Evolutionary conservation across 768 basidiomycete species (phyloP).

Genomic region (Termitomyces titanicus): DNA sequence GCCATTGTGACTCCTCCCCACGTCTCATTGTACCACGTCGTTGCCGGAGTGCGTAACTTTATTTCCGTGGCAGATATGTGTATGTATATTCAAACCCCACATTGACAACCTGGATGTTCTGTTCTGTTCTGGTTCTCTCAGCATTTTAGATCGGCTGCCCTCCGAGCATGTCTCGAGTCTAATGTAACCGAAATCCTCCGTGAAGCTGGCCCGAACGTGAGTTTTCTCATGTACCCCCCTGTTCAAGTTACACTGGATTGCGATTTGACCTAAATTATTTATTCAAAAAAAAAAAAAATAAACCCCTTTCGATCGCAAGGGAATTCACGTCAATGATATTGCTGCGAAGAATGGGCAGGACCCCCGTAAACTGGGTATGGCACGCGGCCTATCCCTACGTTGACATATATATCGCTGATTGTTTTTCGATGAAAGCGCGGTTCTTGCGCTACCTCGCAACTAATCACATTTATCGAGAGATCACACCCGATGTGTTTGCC

Average conservation of each 20-base stretch:
- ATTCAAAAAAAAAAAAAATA: too few species aligned
- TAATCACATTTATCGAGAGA: slow-evolving; percentile 19
- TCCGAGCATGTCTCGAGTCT: slow-evolving; percentile 25
- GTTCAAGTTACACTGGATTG: too few species aligned
- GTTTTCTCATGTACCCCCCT: too few species aligned
- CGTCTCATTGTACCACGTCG: slow-evolving; percentile 2
- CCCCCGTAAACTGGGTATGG: slow-evolving; percentile 27
- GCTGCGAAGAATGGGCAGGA: slow-evolving; percentile 21
- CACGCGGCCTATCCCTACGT: too few species aligned
- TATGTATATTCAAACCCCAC: too few species aligned
- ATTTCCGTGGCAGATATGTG: too few species aligned
- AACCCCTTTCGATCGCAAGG: too few species aligned
- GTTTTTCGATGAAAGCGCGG: too few species aligned
- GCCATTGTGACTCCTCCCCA: slow-evolving; percentile 9
- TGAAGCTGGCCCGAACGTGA: slow-evolving; percentile 23
- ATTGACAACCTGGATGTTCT: too few species aligned
- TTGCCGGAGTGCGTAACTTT: slow-evolving; percentile 8
- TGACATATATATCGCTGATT: too few species aligned
- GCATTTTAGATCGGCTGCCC: slow-evolving; percentile 15
- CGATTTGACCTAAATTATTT: too few species aligned
- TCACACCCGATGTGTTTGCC: slow-evolving; percentile 26
- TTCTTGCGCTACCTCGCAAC: slow-evolving; percentile 6
- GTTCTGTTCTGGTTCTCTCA: too few species aligned
- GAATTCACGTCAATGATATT: slow-evolving; percentile 29
- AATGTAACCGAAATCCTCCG: slow-evolving; percentile 32